phyloP scores from a whole-genome alignment of 257 asterid species.

The Solanum sparsipilum region DNA sequence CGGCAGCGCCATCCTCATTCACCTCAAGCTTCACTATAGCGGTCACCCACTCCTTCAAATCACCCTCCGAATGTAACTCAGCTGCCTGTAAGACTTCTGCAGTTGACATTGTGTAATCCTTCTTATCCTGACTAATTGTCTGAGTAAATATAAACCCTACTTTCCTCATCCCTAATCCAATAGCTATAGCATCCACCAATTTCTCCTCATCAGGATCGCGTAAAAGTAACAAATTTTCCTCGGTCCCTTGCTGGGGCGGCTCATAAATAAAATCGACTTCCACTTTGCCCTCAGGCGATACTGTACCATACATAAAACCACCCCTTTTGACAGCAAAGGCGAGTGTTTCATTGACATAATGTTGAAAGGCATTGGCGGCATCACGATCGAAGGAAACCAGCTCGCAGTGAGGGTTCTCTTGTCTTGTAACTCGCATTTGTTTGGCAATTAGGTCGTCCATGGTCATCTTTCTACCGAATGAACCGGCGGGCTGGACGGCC shows the following conservation, averaged over 20 bases:
- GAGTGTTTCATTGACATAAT: conserved; percentile 69
- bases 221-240: conserved; percentile 45
- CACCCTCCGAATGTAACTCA: conserved; percentile 76
- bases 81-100: conserved; percentile 73
- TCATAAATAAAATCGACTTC: conserved; percentile 84
- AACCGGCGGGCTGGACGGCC: conserved; percentile 56
- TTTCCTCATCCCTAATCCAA: conserved; percentile 75
- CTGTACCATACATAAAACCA: conserved; percentile 92
- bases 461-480: conserved; percentile 95
- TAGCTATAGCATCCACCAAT: conserved; percentile 64
- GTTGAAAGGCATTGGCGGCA: conserved; percentile 82
- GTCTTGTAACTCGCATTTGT: conserved; percentile 85
- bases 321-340: conserved; percentile 89
- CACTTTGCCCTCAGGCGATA: conserved; percentile 69
- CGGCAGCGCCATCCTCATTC: conserved; percentile 71
- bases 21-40: conserved; percentile 85
- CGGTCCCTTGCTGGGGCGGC: conserved; percentile 90
- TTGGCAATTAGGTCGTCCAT: conserved; percentile 93
- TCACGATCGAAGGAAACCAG: conserved; percentile 92
- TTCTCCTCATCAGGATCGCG: conserved; percentile 77
- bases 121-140: conserved; percentile 76
- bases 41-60: conserved; percentile 93
- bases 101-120: conserved; percentile 78
- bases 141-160: conserved; percentile 87
- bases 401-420: conserved; percentile 85